A percentile compares a stretch with the other conserved stretches of the same genome.
phyloP scores from a whole-genome alignment of 2,329 filamentous ascomycete species.

The Septoria petroselini region DNA sequence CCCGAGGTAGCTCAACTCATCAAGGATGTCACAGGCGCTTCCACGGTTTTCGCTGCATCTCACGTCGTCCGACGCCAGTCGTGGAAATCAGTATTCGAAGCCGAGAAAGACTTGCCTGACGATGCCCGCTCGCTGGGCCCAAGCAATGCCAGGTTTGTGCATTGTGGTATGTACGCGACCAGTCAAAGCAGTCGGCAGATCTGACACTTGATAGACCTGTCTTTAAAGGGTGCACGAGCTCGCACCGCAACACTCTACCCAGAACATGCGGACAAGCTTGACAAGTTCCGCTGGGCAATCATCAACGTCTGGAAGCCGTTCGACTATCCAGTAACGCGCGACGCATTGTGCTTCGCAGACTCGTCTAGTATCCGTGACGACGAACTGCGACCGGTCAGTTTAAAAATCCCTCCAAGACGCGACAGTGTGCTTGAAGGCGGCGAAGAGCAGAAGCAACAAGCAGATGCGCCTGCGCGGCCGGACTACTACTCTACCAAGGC shows the following conservation, averaged over 20 bases:
- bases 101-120: conserved; percentile 1
- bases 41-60: conserved; percentile 15
- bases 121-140: not conserved
- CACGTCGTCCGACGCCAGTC: conserved; percentile 13
- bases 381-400: conserved; percentile 55
- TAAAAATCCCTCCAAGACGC: not conserved
- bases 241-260: not conserved
- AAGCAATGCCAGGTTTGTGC: not conserved
- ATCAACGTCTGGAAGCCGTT: conserved; percentile 44
- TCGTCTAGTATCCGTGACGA: conserved; percentile 24
- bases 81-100: conserved; percentile 1
- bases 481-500: not conserved
- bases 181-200: not conserved
- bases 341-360: conserved; percentile 24
- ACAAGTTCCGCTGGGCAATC: conserved; percentile 35
- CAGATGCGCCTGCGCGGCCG: not conserved
- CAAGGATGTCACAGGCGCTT: conserved; percentile 32
- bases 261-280: not conserved
- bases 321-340: conserved; percentile 18
- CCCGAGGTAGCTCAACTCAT: conserved; percentile 39
- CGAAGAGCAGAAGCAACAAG: not conserved
- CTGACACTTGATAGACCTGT: conserved; percentile 56
- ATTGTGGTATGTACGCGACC: not conserved
- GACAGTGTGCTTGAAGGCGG: not conserved
- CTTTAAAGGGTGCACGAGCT: conserved; percentile 41